A percentile compares a stretch with the other conserved stretches of the same genome.
phyloP scores from a whole-genome alignment of 1,284 basidiomycete species.

The Sanghuangporus sanghuang region DNA sequence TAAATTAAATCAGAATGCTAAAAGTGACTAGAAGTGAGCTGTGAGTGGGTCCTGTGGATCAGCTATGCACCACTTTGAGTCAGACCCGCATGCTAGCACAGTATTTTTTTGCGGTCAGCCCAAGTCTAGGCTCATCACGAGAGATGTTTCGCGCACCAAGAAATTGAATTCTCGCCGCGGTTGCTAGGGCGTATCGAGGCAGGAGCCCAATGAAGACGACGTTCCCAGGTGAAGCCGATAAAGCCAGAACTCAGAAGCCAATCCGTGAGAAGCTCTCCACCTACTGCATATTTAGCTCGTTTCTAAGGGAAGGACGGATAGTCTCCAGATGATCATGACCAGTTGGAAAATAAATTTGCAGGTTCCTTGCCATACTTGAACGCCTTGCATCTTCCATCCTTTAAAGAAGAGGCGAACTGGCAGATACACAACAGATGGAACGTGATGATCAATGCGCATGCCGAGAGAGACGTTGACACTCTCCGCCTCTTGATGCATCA shows the following conservation, averaged over 20 bases:
- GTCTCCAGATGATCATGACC: conserved; percentile 3
- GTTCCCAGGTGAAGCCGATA: neutral
- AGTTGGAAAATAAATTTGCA: neutral
- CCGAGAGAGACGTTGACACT: too few relatives aligned
- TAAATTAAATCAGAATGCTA: neutral
- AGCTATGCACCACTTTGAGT: neutral
- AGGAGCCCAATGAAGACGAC: neutral
- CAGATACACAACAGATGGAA: too few relatives aligned
- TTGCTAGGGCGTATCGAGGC: conserved; percentile 3
- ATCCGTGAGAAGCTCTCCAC: conserved; percentile 1
- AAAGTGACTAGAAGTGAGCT: neutral
- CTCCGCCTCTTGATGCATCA: too few relatives aligned
- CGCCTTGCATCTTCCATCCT: neutral
- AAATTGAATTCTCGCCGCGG: neutral
- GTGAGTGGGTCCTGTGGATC: neutral
- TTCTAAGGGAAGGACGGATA: neutral
- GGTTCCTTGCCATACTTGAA: neutral
- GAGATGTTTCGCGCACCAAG: neutral
- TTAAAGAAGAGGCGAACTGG: too few relatives aligned
- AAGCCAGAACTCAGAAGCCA: conserved; percentile 7
- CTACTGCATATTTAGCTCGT: conserved; percentile 4
- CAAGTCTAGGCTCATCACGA: neutral
- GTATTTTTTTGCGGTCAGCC: neutral
- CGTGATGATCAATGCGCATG: too few relatives aligned
- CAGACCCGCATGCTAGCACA: neutral